phyloP scores from a whole-genome alignment of 2,329 filamentous ascomycete genomes.

The Gnomoniopsis sp. region DNA sequence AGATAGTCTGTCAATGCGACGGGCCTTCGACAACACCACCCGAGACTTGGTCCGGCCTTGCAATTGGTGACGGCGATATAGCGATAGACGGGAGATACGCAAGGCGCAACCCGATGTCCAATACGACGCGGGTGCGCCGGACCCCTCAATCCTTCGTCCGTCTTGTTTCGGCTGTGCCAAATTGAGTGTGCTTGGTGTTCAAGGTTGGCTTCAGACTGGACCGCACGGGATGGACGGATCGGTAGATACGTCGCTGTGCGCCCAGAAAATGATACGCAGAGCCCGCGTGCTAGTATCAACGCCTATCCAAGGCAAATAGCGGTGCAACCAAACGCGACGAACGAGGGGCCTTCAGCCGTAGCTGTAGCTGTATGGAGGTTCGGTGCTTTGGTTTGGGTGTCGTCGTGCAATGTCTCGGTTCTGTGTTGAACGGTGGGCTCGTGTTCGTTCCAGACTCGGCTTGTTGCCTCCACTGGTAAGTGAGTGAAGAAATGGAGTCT shows the following conservation, averaged over 20 bases:
- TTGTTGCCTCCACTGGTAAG: not conserved
- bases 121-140: conserved; percentile 3
- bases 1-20: conserved; percentile 4
- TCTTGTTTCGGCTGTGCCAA: not conserved
- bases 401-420: not conserved
- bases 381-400: not conserved
- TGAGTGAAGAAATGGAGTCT: not conserved
- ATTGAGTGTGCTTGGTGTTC: not conserved
- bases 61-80: conserved; percentile 9
- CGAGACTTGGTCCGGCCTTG: conserved; percentile 8
- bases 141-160: conserved; percentile 7
- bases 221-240: not conserved
- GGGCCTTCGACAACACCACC: conserved; percentile 3
- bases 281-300: no score
- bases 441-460: not conserved
- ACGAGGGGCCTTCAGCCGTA: not conserved
- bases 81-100: conserved; percentile 4
- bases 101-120: conserved; percentile 5
- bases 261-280: no score
- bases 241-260: not conserved
- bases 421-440: not conserved
- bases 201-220: not conserved
- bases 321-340: not conserved
- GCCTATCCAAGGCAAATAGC: no score
- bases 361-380: not conserved